Percentiles rank a stretch among this genome's conserved stretches.
Evolutionary conservation across 208 protist genomes (phyloP).

Genomic region (Acanthamoeba rhysodes): DNA sequence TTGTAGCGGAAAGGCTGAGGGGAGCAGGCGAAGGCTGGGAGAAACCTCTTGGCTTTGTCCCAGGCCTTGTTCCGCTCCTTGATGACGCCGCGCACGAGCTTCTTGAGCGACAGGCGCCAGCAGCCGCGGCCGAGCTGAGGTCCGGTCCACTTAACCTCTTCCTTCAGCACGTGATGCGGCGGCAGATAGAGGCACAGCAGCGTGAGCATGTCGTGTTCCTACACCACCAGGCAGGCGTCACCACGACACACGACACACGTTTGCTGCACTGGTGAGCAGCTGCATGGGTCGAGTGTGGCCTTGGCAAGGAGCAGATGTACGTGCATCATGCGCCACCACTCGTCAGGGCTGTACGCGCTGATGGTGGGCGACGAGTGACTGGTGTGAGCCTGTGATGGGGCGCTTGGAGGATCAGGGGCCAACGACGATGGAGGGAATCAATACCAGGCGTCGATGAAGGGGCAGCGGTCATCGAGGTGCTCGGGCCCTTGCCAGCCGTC

Average conservation of each 20-base stretch:
- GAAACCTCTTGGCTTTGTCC: slow-evolving; percentile 4
- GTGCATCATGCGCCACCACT: neutral
- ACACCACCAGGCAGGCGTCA: no score
- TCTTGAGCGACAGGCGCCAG: neutral
- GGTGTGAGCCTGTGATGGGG: no score
- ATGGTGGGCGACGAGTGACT: neutral
- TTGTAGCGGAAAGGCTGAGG: no score
- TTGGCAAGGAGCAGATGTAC: neutral
- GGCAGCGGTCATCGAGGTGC: slow-evolving; percentile 1
- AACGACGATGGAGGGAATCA: no score
- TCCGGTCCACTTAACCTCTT: neutral
- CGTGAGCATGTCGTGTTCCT: slow-evolving; percentile 11
- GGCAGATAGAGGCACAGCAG: slow-evolving; percentile 1
- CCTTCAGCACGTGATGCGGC: neutral
- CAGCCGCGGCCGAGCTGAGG: neutral
- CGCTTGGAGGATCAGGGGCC: no score
- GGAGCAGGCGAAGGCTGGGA: no score
- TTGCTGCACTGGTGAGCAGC: neutral
- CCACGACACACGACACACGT: neutral
- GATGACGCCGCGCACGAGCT: neutral
- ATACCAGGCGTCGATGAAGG: slow-evolving; percentile 5
- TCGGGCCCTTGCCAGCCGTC: neutral
- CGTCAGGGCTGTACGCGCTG: neutral
- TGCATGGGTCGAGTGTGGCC: neutral
- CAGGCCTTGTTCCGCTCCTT: neutral